Conservation (phyloP, 805 yeast species). For the Ogataea ganodermae region DNA sequence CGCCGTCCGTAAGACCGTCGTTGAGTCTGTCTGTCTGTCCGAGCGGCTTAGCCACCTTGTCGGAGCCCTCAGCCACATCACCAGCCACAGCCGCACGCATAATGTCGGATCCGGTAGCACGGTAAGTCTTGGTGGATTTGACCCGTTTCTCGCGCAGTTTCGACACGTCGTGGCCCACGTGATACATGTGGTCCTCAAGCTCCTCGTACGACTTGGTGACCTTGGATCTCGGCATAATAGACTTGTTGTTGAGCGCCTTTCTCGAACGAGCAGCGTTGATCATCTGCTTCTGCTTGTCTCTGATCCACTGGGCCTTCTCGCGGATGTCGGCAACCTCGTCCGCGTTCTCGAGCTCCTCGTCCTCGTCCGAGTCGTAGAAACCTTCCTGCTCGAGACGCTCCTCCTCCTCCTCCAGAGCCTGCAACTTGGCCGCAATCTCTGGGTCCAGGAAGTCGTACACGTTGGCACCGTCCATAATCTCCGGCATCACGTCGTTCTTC, state of each 20-base stretch:
- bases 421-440: conserved; percentile 89
- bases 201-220: conserved; percentile 70
- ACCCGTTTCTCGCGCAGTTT: conserved; percentile 50
- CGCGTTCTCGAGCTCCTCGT: conserved; percentile 53
- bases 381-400: conserved; percentile 92
- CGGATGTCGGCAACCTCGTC: conserved; percentile 68
- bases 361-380: conserved; percentile 87
- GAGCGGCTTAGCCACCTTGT: conserved; percentile 40
- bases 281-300: conserved; percentile 94
- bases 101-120: conserved; percentile 75
- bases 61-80: conserved; percentile 26
- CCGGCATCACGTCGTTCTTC: conserved; percentile 98
- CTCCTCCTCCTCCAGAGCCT: conserved; percentile 96
- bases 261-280: conserved; percentile 82
- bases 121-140: conserved; percentile 26
- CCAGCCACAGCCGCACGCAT: conserved; percentile 44
- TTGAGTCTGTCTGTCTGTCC: conserved; percentile 77
- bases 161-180: conserved; percentile 84
- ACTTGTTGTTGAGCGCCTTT: conserved; percentile 83
- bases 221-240: conserved; percentile 89
- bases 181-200: conserved; percentile 87
- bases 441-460: conserved; percentile 97
- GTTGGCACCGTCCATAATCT: conserved; percentile 91
- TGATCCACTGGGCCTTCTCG: conserved; percentile 92
- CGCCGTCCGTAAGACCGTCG: conserved; percentile 85